Conservation (phyloP, 139 green algal genomes). For the Chloropicon primus region DNA sequence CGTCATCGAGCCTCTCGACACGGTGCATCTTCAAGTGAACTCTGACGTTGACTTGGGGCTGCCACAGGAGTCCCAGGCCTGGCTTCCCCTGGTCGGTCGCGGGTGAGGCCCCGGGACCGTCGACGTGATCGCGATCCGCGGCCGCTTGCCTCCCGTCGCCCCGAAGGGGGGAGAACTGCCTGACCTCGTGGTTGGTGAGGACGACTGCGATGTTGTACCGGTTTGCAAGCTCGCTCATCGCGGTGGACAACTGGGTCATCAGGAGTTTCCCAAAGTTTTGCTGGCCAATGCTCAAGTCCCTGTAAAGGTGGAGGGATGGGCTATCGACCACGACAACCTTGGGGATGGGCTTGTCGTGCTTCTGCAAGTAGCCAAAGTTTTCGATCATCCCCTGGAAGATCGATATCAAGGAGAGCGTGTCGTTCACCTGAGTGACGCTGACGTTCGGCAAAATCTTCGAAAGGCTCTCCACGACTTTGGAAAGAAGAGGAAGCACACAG, state of each 20-base stretch:
- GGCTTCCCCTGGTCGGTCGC: background rate
- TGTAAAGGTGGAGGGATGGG: background rate
- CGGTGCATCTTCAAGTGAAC: background rate
- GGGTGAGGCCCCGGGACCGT: no score
- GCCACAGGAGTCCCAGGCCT: background rate
- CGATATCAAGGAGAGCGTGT: background rate
- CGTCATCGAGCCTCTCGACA: no score
- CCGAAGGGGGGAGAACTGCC: background rate
- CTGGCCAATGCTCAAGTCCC: background rate
- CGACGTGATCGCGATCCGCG: no score
- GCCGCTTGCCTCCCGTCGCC: no score
- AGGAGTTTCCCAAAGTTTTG: background rate
- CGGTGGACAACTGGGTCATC: background rate
- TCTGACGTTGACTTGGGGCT: background rate
- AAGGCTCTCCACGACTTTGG: background rate
- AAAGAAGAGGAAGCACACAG: no score
- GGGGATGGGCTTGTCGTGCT: background rate
- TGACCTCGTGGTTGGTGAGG: background rate
- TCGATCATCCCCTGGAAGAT: background rate
- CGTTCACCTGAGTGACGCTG: background rate
- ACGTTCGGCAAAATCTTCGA: background rate
- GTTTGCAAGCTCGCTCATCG: background rate
- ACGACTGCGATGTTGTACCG: background rate
- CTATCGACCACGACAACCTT: background rate
- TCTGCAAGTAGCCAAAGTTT: background rate